Conservation (phyloP, 2,329 filamentous ascomycete species). For the Aspergillus alliaceus region DNA sequence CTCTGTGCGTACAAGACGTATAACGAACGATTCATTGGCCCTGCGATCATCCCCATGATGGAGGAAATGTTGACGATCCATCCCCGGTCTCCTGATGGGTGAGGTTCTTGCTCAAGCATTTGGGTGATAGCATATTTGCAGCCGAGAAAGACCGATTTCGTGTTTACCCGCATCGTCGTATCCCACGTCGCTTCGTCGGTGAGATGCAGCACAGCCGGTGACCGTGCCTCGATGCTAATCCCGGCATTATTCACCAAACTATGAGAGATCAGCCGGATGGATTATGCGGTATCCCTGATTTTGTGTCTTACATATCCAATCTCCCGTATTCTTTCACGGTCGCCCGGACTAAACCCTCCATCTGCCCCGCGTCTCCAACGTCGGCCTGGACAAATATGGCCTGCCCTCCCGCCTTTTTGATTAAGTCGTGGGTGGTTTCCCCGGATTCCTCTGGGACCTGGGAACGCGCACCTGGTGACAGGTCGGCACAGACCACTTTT, state of each 20-base stretch:
- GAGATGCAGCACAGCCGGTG: slow-evolving; percentile 46
- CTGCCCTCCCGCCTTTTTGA: slow-evolving; percentile 33
- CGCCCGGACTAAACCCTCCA: slow-evolving; percentile 39
- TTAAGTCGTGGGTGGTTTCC: slow-evolving; percentile 40
- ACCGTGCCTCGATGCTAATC: slow-evolving; percentile 41
- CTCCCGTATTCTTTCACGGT: slow-evolving; percentile 39
- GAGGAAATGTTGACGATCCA: slow-evolving; percentile 39
- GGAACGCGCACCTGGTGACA: slow-evolving; percentile 23
- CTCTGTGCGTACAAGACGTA: not conserved
- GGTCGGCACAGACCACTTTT: slow-evolving; percentile 45
- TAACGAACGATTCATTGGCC: slow-evolving; percentile 20
- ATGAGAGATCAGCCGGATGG: not conserved
- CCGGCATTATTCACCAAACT: slow-evolving; percentile 55
- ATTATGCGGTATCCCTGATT: not conserved
- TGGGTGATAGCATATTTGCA: slow-evolving; percentile 42
- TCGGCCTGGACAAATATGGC: slow-evolving; percentile 48
- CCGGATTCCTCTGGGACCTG: slow-evolving; percentile 25
- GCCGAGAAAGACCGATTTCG: slow-evolving; percentile 42
- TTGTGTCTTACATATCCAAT: slow-evolving; percentile 44
- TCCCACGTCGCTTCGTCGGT: slow-evolving; percentile 50
- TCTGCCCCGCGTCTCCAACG: slow-evolving; percentile 38
- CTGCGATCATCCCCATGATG: slow-evolving; percentile 30
- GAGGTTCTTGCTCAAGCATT: slow-evolving; percentile 41
- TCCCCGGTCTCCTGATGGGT: slow-evolving; percentile 32
- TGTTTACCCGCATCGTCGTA: slow-evolving; percentile 37